Base-by-base conservation (phyloP, 371 early-diverging fungal genomes). In the Capniomyces stellatus region DNA sequence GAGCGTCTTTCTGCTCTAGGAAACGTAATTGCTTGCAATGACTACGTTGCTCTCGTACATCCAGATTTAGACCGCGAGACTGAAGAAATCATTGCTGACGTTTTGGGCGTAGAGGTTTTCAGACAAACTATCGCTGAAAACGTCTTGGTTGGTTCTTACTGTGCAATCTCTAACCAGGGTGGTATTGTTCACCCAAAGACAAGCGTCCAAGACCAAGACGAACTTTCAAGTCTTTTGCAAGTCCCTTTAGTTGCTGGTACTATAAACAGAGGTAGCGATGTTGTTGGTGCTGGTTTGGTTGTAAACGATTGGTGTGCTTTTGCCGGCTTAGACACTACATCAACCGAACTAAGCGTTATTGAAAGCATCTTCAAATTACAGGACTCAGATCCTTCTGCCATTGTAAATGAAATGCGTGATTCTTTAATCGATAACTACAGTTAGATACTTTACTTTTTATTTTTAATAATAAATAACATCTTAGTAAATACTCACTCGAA, bases 231-330 rank as follows among this genome's bases (percentile, higher is more conserved):
- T 27, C 76, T 99, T 57, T 78, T 98, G 46, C 95, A 94, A 70
- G 83, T 99, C 54, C 95, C 96, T 21, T 78, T 98, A n/a, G 92
- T 97, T 4, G 98, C 99, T 25, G 99, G 99, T 60, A 99, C 99
- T 2, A 92, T 99, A 31, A 99, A 99, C 76, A 85, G 93, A 58
- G 99, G 99, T 73, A 86, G 91, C n/a, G 91, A 90, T 67, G 80
- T 89, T 40, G 87, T 99, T 70, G 99, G 99, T 29, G 90, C 87
- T 40, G 99, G 99, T 24, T 75, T 98, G 60, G 92, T 99, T 25
- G 97, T 96, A 43, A 99, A 99, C 68, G 99, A 99, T 69, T 99
- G 95, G 92, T 76, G 84, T 55, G 96, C 97, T 4, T 97, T 99
- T 75, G 88, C 94, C 31, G 99, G 99, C 51, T 66, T 87, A 66